Evolutionary conservation across 2,329 filamentous ascomycete species (phyloP).

Genomic region (Fusarium sp.): DNA sequence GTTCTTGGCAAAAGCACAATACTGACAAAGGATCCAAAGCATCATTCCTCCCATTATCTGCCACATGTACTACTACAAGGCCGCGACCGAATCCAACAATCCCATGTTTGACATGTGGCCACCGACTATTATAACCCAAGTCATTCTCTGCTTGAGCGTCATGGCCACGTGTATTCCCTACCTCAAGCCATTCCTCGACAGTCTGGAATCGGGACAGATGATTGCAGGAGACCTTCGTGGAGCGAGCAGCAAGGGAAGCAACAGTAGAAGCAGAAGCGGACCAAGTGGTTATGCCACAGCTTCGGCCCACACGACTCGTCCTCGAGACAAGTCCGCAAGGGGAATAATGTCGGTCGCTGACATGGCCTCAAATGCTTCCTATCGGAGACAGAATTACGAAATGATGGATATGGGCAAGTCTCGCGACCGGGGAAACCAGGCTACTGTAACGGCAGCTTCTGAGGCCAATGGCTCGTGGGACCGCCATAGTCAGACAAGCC

Average conservation of each 20-base stretch:
- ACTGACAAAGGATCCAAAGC: conserved; percentile 14
- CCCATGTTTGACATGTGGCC: conserved; percentile 36
- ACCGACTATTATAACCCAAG: conserved; percentile 26
- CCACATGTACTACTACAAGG: conserved; percentile 33
- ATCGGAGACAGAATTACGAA: conserved; percentile 30
- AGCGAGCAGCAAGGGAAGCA: conserved; percentile 21
- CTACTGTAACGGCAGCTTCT: conserved; percentile 3
- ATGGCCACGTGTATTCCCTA: conserved; percentile 36
- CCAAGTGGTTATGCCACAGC: conserved; percentile 8
- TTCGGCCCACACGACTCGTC: background rate
- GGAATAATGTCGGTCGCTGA: conserved; percentile 9
- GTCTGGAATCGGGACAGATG: conserved; percentile 38
- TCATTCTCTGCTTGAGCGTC: conserved; percentile 38
- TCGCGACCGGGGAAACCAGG: conserved; percentile 3
- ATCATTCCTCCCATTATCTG: conserved; percentile 34
- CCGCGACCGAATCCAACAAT: conserved; percentile 12
- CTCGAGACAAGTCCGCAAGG: background rate
- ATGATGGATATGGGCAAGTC: conserved; percentile 30
- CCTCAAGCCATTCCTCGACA: conserved; percentile 39
- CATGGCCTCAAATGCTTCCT: conserved; percentile 20
- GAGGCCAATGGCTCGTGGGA: conserved; percentile 30
- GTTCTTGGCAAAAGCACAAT: background rate
- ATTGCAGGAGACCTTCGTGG: conserved; percentile 24
- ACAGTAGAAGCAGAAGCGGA: conserved; percentile 19
- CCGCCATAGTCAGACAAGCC: conserved; percentile 37